phyloP scores from a whole-genome alignment of 345 rosid genomes.

The Raphanus raphanistrum region DNA sequence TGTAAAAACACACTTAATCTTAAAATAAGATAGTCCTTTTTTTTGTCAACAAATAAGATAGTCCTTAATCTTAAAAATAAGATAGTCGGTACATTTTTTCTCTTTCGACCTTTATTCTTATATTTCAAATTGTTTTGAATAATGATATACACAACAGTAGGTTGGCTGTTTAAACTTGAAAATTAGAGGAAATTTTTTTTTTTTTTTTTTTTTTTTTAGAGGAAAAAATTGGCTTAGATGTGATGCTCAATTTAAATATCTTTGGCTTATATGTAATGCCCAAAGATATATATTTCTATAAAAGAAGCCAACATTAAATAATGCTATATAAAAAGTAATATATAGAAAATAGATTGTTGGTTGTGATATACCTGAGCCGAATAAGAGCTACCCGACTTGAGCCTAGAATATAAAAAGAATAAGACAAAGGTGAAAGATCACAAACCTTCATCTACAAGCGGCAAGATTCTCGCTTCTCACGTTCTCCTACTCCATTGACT shows the following conservation, averaged over 20 bases:
- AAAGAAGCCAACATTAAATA: neutral
- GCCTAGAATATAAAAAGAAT: conserved; percentile 3
- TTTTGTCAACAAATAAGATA: neutral
- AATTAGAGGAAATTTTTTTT: too few relatives aligned
- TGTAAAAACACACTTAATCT: conserved; percentile 41
- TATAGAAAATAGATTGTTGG: conserved; percentile 5
- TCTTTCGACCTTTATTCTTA: neutral
- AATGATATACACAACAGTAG: neutral
- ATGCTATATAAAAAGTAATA: neutral
- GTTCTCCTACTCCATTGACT: conserved; percentile 31
- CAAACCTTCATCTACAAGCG: conserved; percentile 27
- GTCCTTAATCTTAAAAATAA: too few relatives aligned
- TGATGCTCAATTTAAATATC: neutral
- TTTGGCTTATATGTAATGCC: neutral
- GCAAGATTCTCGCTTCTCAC: conserved; percentile 36
- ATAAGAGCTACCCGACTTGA: conserved; percentile 29
- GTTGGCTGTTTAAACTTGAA: neutral
- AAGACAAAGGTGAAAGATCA: conserved; percentile 16
- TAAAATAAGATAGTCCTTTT: conserved; percentile 2
- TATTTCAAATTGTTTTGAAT: neutral
- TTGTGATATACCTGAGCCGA: conserved; percentile 30
- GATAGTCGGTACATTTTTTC: neutral
- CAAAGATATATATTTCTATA: neutral
- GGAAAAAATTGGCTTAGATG: neutral
- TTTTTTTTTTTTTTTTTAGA: too few relatives aligned